A percentile compares a stretch with the other conserved stretches of the same genome.
Conservation (phyloP, 768 basidiomycete genomes). For the Tricholoma furcatifolium region DNA sequence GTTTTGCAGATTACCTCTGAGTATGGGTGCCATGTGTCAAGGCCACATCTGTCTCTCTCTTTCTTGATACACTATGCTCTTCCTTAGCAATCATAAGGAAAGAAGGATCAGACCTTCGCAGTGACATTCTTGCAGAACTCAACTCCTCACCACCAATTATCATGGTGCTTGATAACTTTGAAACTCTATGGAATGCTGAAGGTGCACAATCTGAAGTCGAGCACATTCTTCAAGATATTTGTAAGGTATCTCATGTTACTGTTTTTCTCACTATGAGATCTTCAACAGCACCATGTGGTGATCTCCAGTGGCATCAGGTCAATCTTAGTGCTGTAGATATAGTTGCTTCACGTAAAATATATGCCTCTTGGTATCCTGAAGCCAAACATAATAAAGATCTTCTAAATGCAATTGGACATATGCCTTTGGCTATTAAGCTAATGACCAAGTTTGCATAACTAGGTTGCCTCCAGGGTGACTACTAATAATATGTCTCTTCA, state of each 20-base stretch:
- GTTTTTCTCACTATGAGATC: slow-evolving; percentile 34
- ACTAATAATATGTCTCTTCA: too few species aligned
- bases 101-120: slow-evolving; percentile 19
- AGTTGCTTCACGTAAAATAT: slow-evolving; percentile 20
- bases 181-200: slow-evolving; percentile 33
- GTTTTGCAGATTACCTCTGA: slow-evolving; percentile 19
- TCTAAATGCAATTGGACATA: slow-evolving; percentile 22
- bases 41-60: slow-evolving; percentile 22
- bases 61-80: slow-evolving; percentile 21
- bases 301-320: slow-evolving; percentile 23
- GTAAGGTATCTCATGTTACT: slow-evolving; percentile 19
- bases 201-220: slow-evolving; percentile 20
- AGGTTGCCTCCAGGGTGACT: too few species aligned
- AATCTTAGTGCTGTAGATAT: slow-evolving; percentile 16
- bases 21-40: slow-evolving; percentile 35
- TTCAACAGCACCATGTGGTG: slow-evolving; percentile 23
- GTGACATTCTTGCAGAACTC: slow-evolving; percentile 22
- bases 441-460: slow-evolving; percentile 24
- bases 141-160: slow-evolving; percentile 23
- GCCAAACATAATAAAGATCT: slow-evolving; percentile 19
- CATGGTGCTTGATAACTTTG: slow-evolving; percentile 39
- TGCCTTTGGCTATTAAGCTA: slow-evolving; percentile 33
- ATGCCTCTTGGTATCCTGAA: slow-evolving; percentile 18
- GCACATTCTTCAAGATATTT: slow-evolving; percentile 17
- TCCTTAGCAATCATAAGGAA: slow-evolving; percentile 21